phyloP scores from a whole-genome alignment of 148 eudicot species.

The Rhododendron vialii region DNA sequence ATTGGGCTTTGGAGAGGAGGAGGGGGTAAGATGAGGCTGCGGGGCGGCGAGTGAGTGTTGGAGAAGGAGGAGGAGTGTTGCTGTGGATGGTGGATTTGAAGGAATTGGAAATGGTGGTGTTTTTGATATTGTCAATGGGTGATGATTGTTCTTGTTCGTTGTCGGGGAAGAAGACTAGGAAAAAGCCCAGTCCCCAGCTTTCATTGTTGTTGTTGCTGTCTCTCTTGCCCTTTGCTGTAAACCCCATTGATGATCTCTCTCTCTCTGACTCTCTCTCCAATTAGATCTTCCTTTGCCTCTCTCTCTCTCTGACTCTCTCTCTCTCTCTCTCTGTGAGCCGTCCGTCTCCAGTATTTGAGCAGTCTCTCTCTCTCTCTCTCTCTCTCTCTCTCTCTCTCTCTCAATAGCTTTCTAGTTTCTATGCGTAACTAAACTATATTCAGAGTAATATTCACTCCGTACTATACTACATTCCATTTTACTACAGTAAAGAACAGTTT shows the following conservation, averaged over 20 bases:
- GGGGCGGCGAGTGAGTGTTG: constrained; percentile 1
- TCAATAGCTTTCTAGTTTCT: background rate
- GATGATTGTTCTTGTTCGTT: background rate
- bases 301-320: background rate
- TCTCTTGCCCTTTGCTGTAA: constrained; percentile 13
- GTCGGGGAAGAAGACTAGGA: constrained; percentile 50
- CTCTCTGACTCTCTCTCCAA: background rate
- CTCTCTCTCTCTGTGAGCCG: background rate
- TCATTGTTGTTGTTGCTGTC: constrained; percentile 24
- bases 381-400: background rate
- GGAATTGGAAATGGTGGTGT: background rate
- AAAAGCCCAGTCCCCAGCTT: constrained; percentile 49
- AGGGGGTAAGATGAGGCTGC: constrained; percentile 23
- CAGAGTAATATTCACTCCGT: background rate
- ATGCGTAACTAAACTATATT: no score
- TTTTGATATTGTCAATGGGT: background rate
- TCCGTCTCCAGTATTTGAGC: background rate
- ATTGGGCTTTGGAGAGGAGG: constrained; percentile 48
- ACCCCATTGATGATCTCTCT: background rate
- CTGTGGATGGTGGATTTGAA: constrained; percentile 4
- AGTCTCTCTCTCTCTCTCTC: background rate
- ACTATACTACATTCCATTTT: background rate
- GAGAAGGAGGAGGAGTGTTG: background rate
- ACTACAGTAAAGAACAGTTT: no score
- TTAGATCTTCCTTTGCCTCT: no score